Percentiles rank a stretch among this genome's conserved stretches.
Evolutionary conservation across 768 basidiomycete species (phyloP).

Genomic region (Pulveroboletus sp.): DNA sequence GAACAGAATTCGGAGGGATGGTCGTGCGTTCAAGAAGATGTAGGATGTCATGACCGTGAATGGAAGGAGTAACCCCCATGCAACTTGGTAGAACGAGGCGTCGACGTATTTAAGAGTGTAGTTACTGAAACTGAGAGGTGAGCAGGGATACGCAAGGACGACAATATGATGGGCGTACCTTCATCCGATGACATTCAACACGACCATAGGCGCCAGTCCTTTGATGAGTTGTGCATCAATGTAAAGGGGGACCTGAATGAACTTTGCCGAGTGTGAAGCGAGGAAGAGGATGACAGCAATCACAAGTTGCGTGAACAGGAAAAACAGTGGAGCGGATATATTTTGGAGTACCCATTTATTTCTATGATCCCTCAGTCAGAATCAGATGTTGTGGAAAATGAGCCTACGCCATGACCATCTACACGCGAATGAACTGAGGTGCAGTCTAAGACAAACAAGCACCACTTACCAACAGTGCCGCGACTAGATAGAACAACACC

Average conservation of each 20-base stretch:
- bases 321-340: conserved; percentile 78
- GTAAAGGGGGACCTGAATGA: conserved; percentile 65
- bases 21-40: conserved; percentile 70
- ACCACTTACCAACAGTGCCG: conserved; percentile 74
- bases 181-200: conserved; percentile 77
- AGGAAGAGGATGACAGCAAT: conserved; percentile 80
- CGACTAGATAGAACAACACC: conserved; percentile 82
- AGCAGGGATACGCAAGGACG: neutral
- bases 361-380: conserved; percentile 36
- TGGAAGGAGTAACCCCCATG: conserved; percentile 89
- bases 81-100: conserved; percentile 94
- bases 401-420: conserved; percentile 90
- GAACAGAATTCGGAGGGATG: conserved; percentile 69
- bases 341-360: conserved; percentile 90
- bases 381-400: conserved; percentile 18
- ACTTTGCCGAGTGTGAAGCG: conserved; percentile 53
- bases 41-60: conserved; percentile 88
- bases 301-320: conserved; percentile 75
- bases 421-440: conserved; percentile 3
- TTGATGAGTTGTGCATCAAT: conserved; percentile 66
- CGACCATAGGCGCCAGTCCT: conserved; percentile 72
- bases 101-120: conserved; percentile 93
- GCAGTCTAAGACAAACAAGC: neutral
- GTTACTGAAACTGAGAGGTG: conserved; percentile 70
- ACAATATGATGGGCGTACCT: conserved; percentile 47